A percentile compares a stretch with the other conserved stretches of the same genome.
These are phyloP conservation scores for Pelargonium citronellum DNA, from an alignment of 441 rosid species.

Conservation along the genomic window DNA sequence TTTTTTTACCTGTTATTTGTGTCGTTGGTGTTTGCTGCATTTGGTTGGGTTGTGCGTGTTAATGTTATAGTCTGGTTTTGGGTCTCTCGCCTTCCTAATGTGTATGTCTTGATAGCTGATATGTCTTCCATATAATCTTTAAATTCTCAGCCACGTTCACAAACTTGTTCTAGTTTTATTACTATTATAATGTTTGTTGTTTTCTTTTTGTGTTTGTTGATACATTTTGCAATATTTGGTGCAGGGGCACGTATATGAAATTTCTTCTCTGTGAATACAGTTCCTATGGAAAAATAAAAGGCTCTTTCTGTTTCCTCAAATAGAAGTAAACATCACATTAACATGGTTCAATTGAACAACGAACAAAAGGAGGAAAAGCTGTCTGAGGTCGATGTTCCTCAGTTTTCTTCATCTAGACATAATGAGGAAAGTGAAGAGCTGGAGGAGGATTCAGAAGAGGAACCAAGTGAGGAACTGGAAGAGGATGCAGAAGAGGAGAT, in stretches of 20 bases:
- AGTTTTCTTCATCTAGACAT: background rate
- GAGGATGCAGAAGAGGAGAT: background rate
- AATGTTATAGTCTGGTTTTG: background rate
- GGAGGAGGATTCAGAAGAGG: slow-evolving; percentile 8
- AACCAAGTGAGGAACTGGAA: background rate
- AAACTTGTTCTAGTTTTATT: background rate
- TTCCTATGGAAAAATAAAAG: background rate
- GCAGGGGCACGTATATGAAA: background rate
- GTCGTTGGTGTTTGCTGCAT: background rate
- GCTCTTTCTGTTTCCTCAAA: background rate
- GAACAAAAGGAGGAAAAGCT: background rate
- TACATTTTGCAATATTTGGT: background rate
- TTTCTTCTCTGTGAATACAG: background rate
- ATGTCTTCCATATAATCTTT: background rate
- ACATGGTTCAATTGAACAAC: background rate
- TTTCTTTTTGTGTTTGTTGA: background rate
- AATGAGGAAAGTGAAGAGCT: slow-evolving; percentile 7
- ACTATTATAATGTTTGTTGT: background rate
- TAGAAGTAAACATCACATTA: background rate
- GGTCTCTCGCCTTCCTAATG: background rate
- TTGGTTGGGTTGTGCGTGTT: background rate
- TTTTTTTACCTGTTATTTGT: background rate
- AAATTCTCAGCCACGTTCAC: background rate
- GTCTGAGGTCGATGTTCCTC: background rate
- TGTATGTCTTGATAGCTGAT: background rate